These are phyloP conservation scores for Zygoascus sp. DNA, from an alignment of 1,139 yeast genomes.

Conservation along the genomic window DNA sequence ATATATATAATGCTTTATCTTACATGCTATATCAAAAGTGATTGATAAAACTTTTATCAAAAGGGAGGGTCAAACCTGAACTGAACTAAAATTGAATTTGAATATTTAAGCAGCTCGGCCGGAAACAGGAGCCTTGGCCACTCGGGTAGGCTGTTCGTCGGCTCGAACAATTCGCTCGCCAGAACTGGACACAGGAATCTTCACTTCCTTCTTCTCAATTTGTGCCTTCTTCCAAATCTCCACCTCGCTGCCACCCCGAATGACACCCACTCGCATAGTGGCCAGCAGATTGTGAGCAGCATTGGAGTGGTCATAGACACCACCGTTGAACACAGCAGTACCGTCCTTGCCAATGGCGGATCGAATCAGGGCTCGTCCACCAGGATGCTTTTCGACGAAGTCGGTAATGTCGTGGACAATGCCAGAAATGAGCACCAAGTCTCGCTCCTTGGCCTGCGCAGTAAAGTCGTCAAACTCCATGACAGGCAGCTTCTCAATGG, in stretches of 20 bases:
- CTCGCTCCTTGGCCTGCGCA: conserved; percentile 55
- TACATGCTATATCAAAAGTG: neutral
- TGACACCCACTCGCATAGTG: conserved; percentile 92
- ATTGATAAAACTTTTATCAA: no score
- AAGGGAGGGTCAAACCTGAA: no score
- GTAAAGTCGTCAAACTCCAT: conserved; percentile 85
- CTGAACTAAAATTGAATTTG: neutral
- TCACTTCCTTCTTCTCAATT: conserved; percentile 52
- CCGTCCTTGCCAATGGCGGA: conserved; percentile 95
- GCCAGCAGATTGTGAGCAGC: conserved; percentile 97
- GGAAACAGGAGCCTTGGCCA: conserved; percentile 30
- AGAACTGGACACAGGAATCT: conserved; percentile 46
- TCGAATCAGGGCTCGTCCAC: conserved; percentile 85
- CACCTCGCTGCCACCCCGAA: conserved; percentile 79
- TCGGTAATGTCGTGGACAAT: conserved; percentile 87
- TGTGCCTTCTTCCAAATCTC: conserved; percentile 70
- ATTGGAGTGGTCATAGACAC: conserved; percentile 93
- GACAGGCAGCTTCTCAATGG: conserved; percentile 77
- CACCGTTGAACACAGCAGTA: conserved; percentile 95
- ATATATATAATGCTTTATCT: neutral
- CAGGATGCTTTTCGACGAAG: conserved; percentile 92
- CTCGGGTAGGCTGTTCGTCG: conserved; percentile 53
- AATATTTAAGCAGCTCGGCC: conserved; percentile 32
- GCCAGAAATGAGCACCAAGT: conserved; percentile 81
- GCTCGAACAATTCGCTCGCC: conserved; percentile 55